A percentile compares a stretch with the other conserved stretches of the same genome.
Evolutionary conservation across 83 land plant species (phyloP).

Genomic region (Isoetes engelmannii): DNA sequence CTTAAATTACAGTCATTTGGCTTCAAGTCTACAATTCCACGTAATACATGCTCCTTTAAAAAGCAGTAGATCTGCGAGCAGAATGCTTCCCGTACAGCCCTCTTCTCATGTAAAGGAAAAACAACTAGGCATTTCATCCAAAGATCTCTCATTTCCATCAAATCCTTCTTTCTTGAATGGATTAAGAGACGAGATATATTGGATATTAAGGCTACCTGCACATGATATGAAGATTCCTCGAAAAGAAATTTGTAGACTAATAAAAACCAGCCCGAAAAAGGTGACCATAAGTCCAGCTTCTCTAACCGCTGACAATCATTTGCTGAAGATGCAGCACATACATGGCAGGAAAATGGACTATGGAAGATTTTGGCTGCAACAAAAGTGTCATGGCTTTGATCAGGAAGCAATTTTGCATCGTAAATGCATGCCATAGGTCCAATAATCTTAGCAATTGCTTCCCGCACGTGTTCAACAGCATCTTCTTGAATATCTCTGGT

Average conservation of each 20-base stretch:
- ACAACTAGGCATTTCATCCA: constrained; percentile 57
- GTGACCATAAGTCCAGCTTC: background rate
- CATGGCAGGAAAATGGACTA: too few species aligned
- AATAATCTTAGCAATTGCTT: constrained; percentile 37
- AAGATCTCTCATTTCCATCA: constrained; percentile 26
- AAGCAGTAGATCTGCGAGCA: constrained; percentile 60
- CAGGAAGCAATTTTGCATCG: constrained; percentile 13
- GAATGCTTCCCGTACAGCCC: constrained; percentile 64
- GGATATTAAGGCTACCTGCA: constrained; percentile 33
- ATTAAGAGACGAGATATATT: constrained; percentile 47
- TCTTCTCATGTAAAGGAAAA: constrained; percentile 55
- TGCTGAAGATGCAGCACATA: too few species aligned
- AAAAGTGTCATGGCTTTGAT: too few species aligned
- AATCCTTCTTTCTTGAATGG: constrained; percentile 39
- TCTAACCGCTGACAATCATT: too few species aligned
- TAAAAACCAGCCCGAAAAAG: constrained; percentile 13
- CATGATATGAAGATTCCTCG: constrained; percentile 15
- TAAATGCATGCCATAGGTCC: constrained; percentile 66
- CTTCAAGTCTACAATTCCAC: constrained; percentile 35
- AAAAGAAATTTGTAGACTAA: constrained; percentile 12
- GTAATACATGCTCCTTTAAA: constrained; percentile 37
- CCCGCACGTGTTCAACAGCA: constrained; percentile 42
- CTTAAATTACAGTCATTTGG: constrained; percentile 16
- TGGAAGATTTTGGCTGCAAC: too few species aligned
- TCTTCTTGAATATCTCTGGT: constrained; percentile 44